phyloP scores from a whole-genome alignment of 805 yeast species.

The Yamadazyma scolyti region DNA sequence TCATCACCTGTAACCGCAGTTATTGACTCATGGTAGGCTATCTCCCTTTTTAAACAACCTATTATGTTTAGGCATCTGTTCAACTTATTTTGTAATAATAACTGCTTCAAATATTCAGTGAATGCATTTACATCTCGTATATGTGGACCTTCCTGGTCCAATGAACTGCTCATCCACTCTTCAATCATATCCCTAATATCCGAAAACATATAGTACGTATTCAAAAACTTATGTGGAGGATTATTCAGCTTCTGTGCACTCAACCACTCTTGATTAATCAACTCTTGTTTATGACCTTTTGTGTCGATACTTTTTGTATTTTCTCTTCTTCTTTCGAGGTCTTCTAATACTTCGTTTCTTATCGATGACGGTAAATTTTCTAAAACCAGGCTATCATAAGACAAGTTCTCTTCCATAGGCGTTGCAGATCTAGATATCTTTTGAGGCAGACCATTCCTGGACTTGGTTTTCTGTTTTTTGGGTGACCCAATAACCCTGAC shows the following conservation, averaged over 20 bases:
- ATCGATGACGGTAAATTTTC: slow-evolving; percentile 37
- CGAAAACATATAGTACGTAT: slow-evolving; percentile 5
- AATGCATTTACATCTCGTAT: slow-evolving; percentile 24
- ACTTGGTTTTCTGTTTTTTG: slow-evolving; percentile 11
- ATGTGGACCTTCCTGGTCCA: slow-evolving; percentile 34
- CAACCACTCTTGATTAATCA: slow-evolving; percentile 19
- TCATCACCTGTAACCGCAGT: neutral
- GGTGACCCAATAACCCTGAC: slow-evolving; percentile 31
- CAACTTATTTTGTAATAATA: slow-evolving; percentile 14
- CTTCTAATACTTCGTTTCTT: slow-evolving; percentile 32
- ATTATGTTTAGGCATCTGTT: slow-evolving; percentile 17
- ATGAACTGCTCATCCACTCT: slow-evolving; percentile 25
- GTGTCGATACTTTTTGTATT: slow-evolving; percentile 11
- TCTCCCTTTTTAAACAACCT: slow-evolving; percentile 8
- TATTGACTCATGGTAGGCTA: slow-evolving; percentile 5
- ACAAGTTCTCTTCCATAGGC: slow-evolving; percentile 9
- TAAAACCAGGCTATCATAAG: slow-evolving; percentile 33
- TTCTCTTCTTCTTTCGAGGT: slow-evolving; percentile 24
- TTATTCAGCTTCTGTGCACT: slow-evolving; percentile 12
- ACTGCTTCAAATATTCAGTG: slow-evolving; percentile 14
- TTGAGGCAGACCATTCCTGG: slow-evolving; percentile 10
- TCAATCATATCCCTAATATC: slow-evolving; percentile 16
- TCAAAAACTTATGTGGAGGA: slow-evolving; percentile 14
- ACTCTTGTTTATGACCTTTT: slow-evolving; percentile 1
- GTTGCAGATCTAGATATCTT: slow-evolving; percentile 14